These are phyloP conservation scores for Murraya paniculata DNA, from an alignment of 345 rosid species.

Conservation along the genomic window DNA sequence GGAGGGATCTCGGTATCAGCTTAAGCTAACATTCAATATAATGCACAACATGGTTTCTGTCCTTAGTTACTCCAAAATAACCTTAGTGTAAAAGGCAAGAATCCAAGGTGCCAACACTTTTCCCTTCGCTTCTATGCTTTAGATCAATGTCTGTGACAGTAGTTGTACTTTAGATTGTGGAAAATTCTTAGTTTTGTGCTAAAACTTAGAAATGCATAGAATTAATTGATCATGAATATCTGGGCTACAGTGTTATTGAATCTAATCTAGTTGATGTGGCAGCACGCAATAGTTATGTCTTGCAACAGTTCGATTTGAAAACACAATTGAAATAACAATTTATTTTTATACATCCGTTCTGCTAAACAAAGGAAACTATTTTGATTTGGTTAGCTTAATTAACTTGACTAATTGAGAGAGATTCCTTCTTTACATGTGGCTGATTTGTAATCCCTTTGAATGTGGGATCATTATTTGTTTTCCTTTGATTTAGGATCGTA, in stretches of 20 bases:
- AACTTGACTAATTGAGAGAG: too few species aligned
- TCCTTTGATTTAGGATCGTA: too few species aligned
- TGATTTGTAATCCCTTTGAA: too few species aligned
- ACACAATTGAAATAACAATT: too few species aligned
- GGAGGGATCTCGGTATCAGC: conserved; percentile 49
- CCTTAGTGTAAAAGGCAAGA: conserved; percentile 42
- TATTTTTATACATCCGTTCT: too few species aligned
- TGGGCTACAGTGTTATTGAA: neutral
- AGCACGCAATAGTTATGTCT: neutral
- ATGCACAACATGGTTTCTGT: conserved; percentile 56
- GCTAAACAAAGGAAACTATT: too few species aligned
- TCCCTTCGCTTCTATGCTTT: neutral
- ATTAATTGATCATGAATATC: neutral
- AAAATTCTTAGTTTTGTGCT: neutral
- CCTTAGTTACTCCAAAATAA: conserved; percentile 38
- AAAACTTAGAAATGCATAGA: neutral
- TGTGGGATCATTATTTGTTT: too few species aligned
- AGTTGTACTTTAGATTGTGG: neutral
- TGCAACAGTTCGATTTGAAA: neutral
- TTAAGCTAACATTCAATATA: conserved; percentile 43
- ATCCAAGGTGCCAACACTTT: conserved; percentile 33
- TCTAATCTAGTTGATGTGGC: neutral
- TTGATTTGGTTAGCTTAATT: too few species aligned
- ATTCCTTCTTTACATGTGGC: too few species aligned
- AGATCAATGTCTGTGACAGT: neutral